phyloP scores from a whole-genome alignment of 768 basidiomycete genomes.

The Xanthoconium stramineum region DNA sequence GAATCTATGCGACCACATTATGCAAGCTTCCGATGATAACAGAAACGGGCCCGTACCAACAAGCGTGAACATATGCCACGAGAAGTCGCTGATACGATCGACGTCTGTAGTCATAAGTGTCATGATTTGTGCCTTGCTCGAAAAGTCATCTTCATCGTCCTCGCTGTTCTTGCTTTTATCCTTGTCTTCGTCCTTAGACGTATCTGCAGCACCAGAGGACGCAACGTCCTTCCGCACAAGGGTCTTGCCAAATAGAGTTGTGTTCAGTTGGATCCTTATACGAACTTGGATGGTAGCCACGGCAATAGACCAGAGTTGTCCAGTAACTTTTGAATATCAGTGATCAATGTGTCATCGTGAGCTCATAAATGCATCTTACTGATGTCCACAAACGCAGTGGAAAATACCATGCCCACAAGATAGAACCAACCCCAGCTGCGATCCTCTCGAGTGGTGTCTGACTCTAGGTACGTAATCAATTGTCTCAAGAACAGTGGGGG shows the following conservation, averaged over 20 bases:
- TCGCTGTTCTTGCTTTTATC: conserved; percentile 13
- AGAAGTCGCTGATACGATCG: conserved; percentile 83
- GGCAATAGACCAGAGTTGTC: conserved; percentile 68
- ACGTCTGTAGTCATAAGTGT: conserved; percentile 95
- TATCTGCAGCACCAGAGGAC: conserved; percentile 37
- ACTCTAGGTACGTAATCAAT: conserved; percentile 64
- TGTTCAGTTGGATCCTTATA: conserved; percentile 74
- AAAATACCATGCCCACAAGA: conserved; percentile 48
- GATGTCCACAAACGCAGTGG: conserved; percentile 41
- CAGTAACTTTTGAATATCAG: conserved; percentile 44
- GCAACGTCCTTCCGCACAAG: conserved; percentile 83
- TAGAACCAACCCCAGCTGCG: conserved; percentile 75
- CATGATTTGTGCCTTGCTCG: conserved; percentile 81
- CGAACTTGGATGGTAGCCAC: conserved; percentile 69
- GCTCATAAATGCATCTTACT: conserved; percentile 31
- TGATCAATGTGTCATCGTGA: neutral
- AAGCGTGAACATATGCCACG: conserved; percentile 73
- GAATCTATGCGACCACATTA: conserved; percentile 46
- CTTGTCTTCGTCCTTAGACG: conserved; percentile 22
- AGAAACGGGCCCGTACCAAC: conserved; percentile 46
- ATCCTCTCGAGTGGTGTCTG: conserved; percentile 52
- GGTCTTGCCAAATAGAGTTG: conserved; percentile 82
- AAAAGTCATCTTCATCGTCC: conserved; percentile 52
- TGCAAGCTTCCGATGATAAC: neutral
- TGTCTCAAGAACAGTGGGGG: conserved; percentile 59